These are phyloP conservation scores for Arthrobotrys sphaeroides DNA, from an alignment of 2,329 filamentous ascomycete species.

Conservation along the genomic window DNA sequence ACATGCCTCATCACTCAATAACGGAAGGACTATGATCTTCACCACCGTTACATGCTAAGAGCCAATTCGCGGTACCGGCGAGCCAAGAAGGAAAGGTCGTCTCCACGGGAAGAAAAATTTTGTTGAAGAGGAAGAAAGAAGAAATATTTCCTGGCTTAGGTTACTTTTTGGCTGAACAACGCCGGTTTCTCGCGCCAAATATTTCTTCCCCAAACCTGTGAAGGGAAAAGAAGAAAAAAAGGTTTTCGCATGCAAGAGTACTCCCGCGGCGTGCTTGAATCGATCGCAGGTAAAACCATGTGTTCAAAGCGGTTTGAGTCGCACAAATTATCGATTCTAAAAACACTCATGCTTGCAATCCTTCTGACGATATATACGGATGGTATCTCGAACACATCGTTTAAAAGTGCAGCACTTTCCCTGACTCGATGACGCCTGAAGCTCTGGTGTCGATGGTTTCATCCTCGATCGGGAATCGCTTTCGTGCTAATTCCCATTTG, in stretches of 20 bases:
- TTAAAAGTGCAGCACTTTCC: background rate
- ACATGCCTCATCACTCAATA: conserved; percentile 14
- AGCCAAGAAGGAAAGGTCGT: background rate
- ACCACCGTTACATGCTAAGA: conserved; percentile 5
- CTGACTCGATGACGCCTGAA: conserved; percentile 5
- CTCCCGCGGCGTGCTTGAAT: too few species aligned
- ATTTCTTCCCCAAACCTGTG: background rate
- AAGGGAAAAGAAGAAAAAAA: background rate
- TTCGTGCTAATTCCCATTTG: conserved; percentile 27
- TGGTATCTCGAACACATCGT: background rate
- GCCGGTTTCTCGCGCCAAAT: conserved; percentile 11
- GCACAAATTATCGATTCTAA: background rate
- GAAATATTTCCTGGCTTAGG: background rate
- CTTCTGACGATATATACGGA: background rate
- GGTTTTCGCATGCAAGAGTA: background rate
- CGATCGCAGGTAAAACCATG: too few species aligned
- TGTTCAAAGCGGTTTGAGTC: background rate
- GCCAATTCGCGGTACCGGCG: background rate
- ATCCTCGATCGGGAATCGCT: conserved; percentile 13
- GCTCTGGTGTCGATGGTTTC: conserved; percentile 31
- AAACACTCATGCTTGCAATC: background rate
- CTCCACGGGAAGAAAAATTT: background rate
- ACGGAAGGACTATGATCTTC: conserved; percentile 28
- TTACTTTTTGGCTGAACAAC: background rate
- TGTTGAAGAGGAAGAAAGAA: conserved; percentile 6